A percentile compares a stretch with the other conserved stretches of the same genome.
Conservation (phyloP, 768 basidiomycete species). For the Pleurotus giganteus region DNA sequence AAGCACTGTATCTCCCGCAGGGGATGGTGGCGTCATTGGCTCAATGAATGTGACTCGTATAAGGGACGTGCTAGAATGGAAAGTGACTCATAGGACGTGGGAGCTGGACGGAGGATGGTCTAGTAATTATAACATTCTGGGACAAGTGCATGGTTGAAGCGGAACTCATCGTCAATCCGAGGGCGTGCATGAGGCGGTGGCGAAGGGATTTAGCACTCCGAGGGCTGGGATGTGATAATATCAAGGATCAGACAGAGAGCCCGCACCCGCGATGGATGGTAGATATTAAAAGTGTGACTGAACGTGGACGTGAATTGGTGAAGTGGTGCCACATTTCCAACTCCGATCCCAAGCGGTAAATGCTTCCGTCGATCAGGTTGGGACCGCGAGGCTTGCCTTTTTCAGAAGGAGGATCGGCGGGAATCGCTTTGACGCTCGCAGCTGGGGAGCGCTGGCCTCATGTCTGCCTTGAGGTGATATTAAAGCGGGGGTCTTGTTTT, state of each 20-base stretch:
- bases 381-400: slow-evolving; percentile 1
- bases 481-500: slow-evolving; percentile 12
- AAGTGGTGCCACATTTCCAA: slow-evolving; percentile 2
- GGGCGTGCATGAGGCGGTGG: slow-evolving; percentile 4
- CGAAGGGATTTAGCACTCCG: not conserved
- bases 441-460: slow-evolving; percentile 1
- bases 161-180: not conserved
- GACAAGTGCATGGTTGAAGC: not conserved
- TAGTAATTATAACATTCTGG: not conserved
- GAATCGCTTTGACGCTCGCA: not conserved
- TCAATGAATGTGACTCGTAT: not conserved
- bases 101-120: not conserved
- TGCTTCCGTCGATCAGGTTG: slow-evolving; percentile 7
- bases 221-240: not conserved
- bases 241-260: not conserved
- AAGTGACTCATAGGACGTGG: not conserved
- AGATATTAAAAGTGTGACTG: slow-evolving; percentile 3
- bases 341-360: not conserved
- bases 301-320: slow-evolving; percentile 9
- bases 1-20: not conserved
- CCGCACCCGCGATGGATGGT: not conserved
- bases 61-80: not conserved
- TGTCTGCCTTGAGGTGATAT: slow-evolving; percentile 11
- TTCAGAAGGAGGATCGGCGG: not conserved
- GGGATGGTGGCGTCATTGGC: not conserved